Percentiles rank a stretch among this genome's conserved stretches.
Evolutionary conservation across 2,329 filamentous ascomycete genomes (phyloP).

Genomic region (Ophiostoma tasmaniense): DNA sequence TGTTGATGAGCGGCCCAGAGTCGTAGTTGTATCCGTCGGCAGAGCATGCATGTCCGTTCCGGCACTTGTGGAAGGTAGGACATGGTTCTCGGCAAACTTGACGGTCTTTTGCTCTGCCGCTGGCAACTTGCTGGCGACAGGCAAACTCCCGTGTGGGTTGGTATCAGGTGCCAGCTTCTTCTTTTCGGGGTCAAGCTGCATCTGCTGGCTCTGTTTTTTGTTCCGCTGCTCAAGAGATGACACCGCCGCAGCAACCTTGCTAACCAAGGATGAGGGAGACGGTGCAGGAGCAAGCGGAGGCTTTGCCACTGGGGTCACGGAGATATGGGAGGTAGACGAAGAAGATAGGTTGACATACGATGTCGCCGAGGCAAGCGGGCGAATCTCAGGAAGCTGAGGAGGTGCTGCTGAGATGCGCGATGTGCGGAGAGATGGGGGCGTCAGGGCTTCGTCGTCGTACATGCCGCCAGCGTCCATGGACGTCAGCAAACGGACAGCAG

Average conservation of each 20-base stretch:
- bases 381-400: conserved; percentile 16
- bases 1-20: background rate
- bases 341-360: conserved; percentile 42
- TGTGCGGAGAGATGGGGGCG: conserved; percentile 14
- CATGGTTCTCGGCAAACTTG: conserved; percentile 12
- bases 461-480: conserved; percentile 42
- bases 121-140: background rate
- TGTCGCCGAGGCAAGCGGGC: conserved; percentile 37
- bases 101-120: conserved; percentile 4
- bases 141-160: background rate
- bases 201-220: background rate
- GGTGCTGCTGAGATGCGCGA: conserved; percentile 7
- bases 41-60: background rate
- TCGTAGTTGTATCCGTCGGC: background rate
- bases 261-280: conserved; percentile 23
- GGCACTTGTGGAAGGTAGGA: background rate
- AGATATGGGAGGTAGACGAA: conserved; percentile 10
- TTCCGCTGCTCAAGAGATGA: conserved; percentile 29
- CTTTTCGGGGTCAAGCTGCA: background rate
- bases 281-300: conserved; percentile 17
- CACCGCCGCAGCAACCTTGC: conserved; percentile 24
- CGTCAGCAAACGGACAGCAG: conserved; percentile 53
- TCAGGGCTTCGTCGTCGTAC: conserved; percentile 14
- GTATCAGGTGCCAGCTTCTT: background rate
- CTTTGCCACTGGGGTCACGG: background rate